A percentile compares a stretch with the other conserved stretches of the same genome.
phyloP scores from a whole-genome alignment of 352 stramenopile species.

The Phytopythium kandeliae region DNA sequence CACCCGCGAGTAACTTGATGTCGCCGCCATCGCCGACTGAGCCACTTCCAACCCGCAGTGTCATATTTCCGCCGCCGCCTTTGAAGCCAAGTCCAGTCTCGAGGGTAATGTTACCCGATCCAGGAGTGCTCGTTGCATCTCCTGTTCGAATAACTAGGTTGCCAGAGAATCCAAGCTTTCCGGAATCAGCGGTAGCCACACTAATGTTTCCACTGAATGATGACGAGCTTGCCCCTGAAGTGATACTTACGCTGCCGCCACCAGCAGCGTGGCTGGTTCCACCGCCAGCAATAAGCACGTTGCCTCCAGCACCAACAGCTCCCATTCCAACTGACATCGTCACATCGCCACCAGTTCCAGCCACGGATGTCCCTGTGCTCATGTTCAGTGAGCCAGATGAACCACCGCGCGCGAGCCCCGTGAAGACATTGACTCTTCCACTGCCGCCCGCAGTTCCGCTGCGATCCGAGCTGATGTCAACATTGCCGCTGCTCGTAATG shows the following conservation, averaged over 20 bases:
- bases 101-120: constrained; percentile 67
- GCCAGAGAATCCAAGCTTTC: constrained; percentile 64
- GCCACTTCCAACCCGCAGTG: constrained; percentile 34
- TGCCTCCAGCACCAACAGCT: constrained; percentile 35
- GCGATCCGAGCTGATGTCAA: constrained; percentile 53
- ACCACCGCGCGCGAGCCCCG: constrained; percentile 29
- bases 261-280: constrained; percentile 30
- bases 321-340: constrained; percentile 44
- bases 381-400: constrained; percentile 66
- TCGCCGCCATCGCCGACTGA: constrained; percentile 44
- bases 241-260: constrained; percentile 46
- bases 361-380: constrained; percentile 49
- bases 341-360: constrained; percentile 51
- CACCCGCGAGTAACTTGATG: constrained; percentile 37
- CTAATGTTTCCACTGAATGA: constrained; percentile 45
- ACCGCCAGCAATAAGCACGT: constrained; percentile 35
- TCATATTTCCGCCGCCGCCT: constrained; percentile 58
- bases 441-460: constrained; percentile 48
- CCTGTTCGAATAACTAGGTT: constrained; percentile 65
- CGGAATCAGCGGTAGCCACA: constrained; percentile 43
- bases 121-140: constrained; percentile 32
- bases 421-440: constrained; percentile 42
- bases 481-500: constrained; percentile 39
- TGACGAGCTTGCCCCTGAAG: constrained; percentile 42
- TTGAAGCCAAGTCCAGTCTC: constrained; percentile 40